Evolutionary conservation across 768 basidiomycete genomes (phyloP), one percentile per base, ranked within the genome.

Genomic region (Chlorophyllum brunneum): DNA sequence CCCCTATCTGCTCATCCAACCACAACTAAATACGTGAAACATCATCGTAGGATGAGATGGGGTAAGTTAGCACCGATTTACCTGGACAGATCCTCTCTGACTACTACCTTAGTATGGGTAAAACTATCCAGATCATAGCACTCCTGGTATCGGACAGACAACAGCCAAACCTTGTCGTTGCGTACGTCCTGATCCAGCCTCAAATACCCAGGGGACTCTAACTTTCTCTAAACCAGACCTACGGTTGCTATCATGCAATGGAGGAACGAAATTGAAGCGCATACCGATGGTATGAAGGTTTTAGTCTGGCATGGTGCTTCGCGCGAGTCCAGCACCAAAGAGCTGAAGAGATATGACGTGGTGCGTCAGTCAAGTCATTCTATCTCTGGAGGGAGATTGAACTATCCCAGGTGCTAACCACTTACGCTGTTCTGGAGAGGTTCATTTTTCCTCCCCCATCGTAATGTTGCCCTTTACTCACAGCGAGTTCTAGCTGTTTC

Each of bases 71-170:
- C 23, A 33, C 13, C 7, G 11, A 9, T 26, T 29, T 33, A 42
- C 47, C 20, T 27, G 37, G 16, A n/a, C 49, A 30, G 9, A 43
- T 53, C 52, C 26, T 18, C 13, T 30, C n/a, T 60, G 22, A 55
- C 18, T 58, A 56, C 34, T 7, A 31, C 45, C 37, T 29, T 13
- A 87, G 88, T 16, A 92, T 94, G 91, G 89, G 88, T 11, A 93
- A 94, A 69, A 99, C 95, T 0, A 98, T 99, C 54, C 97, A 99
- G 64, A 92, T 94, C 58, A 95, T 99, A 44, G 80, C 94, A 1
- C 76, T 98, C 33, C 76, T 99, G 31, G 82, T 95, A 4, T 82
- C 87, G 1, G 91, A 94, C 61, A 65, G 77, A 42, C 70, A 75
- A 55, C 87, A 82, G 64, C 93, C 94, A 2, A 95, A 94, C 58